phyloP scores from a whole-genome alignment of 805 yeast genomes.

The Pichia paraexigua region DNA sequence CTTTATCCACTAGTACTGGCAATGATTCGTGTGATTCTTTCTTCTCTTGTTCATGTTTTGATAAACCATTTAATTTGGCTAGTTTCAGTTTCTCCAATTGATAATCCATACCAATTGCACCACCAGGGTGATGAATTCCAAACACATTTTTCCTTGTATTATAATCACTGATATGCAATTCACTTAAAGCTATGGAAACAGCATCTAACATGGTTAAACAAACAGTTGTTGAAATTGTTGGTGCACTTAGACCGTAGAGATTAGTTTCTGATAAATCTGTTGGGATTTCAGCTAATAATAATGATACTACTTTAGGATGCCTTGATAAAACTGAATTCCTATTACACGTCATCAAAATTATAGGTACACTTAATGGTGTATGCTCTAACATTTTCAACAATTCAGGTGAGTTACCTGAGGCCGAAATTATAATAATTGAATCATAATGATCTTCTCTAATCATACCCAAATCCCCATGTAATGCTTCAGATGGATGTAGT shows the following conservation, averaged over 20 bases:
- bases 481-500: conserved; percentile 79
- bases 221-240: conserved; percentile 76
- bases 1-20: background rate
- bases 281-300: conserved; percentile 60
- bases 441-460: conserved; percentile 49
- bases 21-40: background rate
- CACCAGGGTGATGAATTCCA: conserved; percentile 81
- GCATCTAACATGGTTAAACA: conserved; percentile 75
- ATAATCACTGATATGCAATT: conserved; percentile 52
- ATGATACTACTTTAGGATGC: conserved; percentile 40
- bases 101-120: conserved; percentile 63
- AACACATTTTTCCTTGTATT: conserved; percentile 47
- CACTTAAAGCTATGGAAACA: conserved; percentile 63
- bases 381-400: conserved; percentile 51
- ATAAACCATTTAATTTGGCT: background rate
- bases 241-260: conserved; percentile 77
- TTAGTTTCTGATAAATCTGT: conserved; percentile 46
- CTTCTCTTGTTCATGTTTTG: background rate
- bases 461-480: conserved; percentile 84
- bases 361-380: conserved; percentile 43
- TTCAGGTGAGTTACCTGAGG: conserved; percentile 82
- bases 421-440: conserved; percentile 56
- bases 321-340: conserved; percentile 47
- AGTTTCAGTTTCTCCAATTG: background rate
- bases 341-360: conserved; percentile 57